A percentile compares a stretch with the other conserved stretches of the same genome.
These are phyloP conservation scores for Rhytidhysteron rufulum DNA, from an alignment of 2,329 filamentous ascomycete genomes.

Conservation along the genomic window DNA sequence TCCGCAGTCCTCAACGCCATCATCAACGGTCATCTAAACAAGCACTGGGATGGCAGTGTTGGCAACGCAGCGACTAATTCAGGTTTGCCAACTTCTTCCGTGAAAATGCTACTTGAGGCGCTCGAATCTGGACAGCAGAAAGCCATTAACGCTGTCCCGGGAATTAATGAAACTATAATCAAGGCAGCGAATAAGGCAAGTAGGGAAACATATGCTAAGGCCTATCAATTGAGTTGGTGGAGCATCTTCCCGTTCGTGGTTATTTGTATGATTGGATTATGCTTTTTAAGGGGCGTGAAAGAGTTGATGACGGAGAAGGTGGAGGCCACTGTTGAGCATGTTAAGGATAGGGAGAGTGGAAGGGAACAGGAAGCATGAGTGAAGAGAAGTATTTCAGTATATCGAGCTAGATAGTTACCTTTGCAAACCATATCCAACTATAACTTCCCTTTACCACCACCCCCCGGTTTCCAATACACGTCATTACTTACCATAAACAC, in stretches of 20 bases:
- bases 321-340: constrained; percentile 28
- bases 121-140: constrained; percentile 15
- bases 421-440: no score
- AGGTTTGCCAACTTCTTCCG: constrained; percentile 17
- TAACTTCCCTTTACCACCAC: no score
- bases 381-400: no score
- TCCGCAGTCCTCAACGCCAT: constrained; percentile 28
- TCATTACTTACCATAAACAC: no score
- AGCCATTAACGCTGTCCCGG: constrained; percentile 12
- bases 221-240: constrained; percentile 27
- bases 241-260: constrained; percentile 30
- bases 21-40: constrained; percentile 19
- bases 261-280: constrained; percentile 19
- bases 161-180: constrained; percentile 15
- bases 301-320: constrained; percentile 29
- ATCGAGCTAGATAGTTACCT: no score
- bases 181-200: constrained; percentile 21
- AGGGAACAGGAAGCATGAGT: no score
- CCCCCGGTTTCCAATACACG: no score
- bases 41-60: constrained; percentile 18
- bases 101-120: constrained; percentile 14
- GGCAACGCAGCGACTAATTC: constrained; percentile 18
- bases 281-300: constrained; percentile 24
- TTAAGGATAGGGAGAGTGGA: no score
- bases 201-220: constrained; percentile 25